These are phyloP conservation scores for Hirschfeldia incana DNA, from an alignment of 345 rosid genomes.

Conservation along the genomic window DNA sequence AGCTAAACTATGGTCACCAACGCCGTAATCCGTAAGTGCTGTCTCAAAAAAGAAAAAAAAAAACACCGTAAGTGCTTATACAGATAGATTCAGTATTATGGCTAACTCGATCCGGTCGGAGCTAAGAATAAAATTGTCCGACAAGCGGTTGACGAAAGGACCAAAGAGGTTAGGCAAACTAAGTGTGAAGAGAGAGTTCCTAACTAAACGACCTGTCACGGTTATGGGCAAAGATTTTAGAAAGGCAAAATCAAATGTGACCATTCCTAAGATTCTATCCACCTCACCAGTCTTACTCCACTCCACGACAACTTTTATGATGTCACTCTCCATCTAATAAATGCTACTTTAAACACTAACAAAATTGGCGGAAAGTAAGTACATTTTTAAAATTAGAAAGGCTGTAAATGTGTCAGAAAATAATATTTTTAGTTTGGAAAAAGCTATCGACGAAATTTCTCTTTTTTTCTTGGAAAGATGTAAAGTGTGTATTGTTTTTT, in stretches of 20 bases:
- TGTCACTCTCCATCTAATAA: conserved; percentile 3
- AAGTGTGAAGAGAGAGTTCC: conserved; percentile 1
- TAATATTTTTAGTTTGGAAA: background rate
- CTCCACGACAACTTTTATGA: conserved; percentile 9
- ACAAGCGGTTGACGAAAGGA: conserved; percentile 14
- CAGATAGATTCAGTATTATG: background rate
- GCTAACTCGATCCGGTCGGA: background rate
- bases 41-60: no score
- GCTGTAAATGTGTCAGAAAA: background rate
- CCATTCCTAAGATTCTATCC: conserved; percentile 26
- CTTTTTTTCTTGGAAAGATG: background rate
- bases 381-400: background rate
- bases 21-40: background rate
- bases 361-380: background rate
- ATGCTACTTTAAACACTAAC: background rate
- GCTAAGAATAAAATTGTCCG: background rate
- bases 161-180: conserved; percentile 15
- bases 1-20: background rate
- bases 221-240: conserved; percentile 16
- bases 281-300: conserved; percentile 17
- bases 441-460: background rate
- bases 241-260: conserved; percentile 25
- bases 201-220: conserved; percentile 15
- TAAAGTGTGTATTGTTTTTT: background rate
- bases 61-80: background rate